Evolutionary conservation across 768 basidiomycete genomes (phyloP).

Genomic region (Candolleomyces efflorescens): DNA sequence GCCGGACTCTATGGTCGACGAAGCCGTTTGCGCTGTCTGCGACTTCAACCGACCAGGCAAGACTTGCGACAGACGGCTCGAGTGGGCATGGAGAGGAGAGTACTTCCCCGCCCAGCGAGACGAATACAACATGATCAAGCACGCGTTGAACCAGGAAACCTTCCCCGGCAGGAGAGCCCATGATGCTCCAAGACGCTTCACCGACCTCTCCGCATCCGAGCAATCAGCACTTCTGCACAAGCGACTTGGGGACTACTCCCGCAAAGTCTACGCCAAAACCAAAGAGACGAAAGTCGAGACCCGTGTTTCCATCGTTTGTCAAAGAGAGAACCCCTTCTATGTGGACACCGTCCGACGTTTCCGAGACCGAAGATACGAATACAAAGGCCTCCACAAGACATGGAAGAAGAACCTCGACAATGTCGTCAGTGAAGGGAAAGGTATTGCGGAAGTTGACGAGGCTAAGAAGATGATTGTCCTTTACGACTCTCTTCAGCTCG

Average conservation of each 20-base stretch:
- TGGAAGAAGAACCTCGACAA: constrained; percentile 98
- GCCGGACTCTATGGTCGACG: constrained; percentile 96
- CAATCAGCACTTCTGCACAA: constrained; percentile 93
- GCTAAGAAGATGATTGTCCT: constrained; percentile 99
- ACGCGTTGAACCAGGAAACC: constrained; percentile 90
- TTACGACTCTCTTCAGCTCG: constrained; percentile 97
- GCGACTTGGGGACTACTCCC: constrained; percentile 95
- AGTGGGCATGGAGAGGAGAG: constrained; percentile 99
- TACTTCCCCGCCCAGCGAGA: constrained; percentile 97
- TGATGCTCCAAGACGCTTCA: constrained; percentile 72
- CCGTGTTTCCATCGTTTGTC: constrained; percentile 93
- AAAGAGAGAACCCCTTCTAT: constrained; percentile 97
- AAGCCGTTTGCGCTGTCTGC: constrained; percentile 95
- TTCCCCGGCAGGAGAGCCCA: constrained; percentile 82
- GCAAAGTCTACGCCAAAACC: constrained; percentile 97
- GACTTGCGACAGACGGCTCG: constrained; percentile 85
- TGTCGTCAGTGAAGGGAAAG: constrained; percentile 58
- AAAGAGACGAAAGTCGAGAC: constrained; percentile 96
- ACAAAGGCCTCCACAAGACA: constrained; percentile 96
- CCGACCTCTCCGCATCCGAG: constrained; percentile 78
- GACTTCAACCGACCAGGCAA: constrained; percentile 98
- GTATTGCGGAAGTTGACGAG: constrained; percentile 87
- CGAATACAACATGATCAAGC: constrained; percentile 98
- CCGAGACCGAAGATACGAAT: constrained; percentile 96
- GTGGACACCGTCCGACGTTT: constrained; percentile 97